These are phyloP conservation scores for Pleurotus sapidus DNA, from an alignment of 768 basidiomycete species.

Conservation along the genomic window DNA sequence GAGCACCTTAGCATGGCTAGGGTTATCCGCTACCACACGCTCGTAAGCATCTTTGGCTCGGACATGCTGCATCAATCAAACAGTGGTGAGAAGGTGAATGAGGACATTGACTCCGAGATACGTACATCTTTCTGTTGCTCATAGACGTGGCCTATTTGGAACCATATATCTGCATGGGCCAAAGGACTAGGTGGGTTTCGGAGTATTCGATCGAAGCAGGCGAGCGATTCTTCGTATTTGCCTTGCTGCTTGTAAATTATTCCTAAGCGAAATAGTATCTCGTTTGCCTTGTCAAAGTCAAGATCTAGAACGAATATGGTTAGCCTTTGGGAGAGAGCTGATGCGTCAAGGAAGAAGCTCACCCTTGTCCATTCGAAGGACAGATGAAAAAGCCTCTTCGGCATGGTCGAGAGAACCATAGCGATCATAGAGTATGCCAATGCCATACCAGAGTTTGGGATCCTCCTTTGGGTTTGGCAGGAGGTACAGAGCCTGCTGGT, in stretches of 20 bases:
- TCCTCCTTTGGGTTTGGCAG: conserved; percentile 98
- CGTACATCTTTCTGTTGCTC: conserved; percentile 95
- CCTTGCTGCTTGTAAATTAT: conserved; percentile 99
- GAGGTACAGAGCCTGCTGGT: conserved; percentile 96
- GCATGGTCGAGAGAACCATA: conserved; percentile 98
- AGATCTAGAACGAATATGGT: conserved; percentile 34
- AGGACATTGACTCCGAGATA: conserved; percentile 4
- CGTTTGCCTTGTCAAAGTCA: conserved; percentile 99
- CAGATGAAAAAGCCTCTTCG: conserved; percentile 96
- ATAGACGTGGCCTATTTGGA: conserved; percentile 98
- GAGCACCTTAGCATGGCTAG: conserved; percentile 92
- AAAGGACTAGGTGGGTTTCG: conserved; percentile 94
- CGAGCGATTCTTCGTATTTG: conserved; percentile 84
- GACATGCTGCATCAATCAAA: conserved; percentile 54
- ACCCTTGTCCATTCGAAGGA: conserved; percentile 97
- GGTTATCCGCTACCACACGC: conserved; percentile 90
- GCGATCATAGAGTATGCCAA: conserved; percentile 97
- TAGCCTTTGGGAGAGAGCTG: conserved; percentile 9
- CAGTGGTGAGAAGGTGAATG: conserved; percentile 10
- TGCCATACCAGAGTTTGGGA: conserved; percentile 99
- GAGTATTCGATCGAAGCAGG: conserved; percentile 95
- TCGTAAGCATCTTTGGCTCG: conserved; percentile 95
- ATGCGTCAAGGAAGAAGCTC: conserved; percentile 23
- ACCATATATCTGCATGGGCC: conserved; percentile 98
- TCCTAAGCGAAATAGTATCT: conserved; percentile 95